phyloP scores from a whole-genome alignment of 2,329 filamentous ascomycete genomes.

The Cladophialophora yegresii region DNA sequence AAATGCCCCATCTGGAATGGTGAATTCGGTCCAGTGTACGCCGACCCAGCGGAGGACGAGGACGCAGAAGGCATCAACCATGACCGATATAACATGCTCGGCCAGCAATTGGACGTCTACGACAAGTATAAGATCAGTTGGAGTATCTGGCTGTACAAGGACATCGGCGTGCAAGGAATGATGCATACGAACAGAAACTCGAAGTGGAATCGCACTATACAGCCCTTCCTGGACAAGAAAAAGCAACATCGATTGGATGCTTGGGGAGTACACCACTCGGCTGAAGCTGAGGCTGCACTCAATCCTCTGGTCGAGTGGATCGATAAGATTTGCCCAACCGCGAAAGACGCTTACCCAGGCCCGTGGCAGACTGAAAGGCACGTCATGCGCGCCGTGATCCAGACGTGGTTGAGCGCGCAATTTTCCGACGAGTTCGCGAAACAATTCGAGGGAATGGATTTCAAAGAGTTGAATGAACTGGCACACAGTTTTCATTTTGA shows the following conservation, averaged over 20 bases:
- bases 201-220: conserved; percentile 54
- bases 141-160: conserved; percentile 63
- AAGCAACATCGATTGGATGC: conserved; percentile 55
- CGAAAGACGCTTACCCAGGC: conserved; percentile 49
- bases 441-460: conserved; percentile 54
- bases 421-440: conserved; percentile 58
- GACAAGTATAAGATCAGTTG: conserved; percentile 56
- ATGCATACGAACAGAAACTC: conserved; percentile 51
- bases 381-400: conserved; percentile 48
- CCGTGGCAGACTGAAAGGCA: conserved; percentile 56
- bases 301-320: conserved; percentile 51
- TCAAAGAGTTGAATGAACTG: conserved; percentile 57
- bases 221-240: conserved; percentile 60
- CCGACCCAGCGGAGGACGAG: conserved; percentile 21
- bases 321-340: conserved; percentile 48
- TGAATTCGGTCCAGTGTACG: conserved; percentile 53
- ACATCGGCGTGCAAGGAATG: conserved; percentile 60
- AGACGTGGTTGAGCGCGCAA: conserved; percentile 54
- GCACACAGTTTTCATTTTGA: conserved; percentile 58
- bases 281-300: conserved; percentile 49
- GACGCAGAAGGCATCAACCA: conserved; percentile 37
- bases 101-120: conserved; percentile 55
- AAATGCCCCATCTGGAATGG: conserved; percentile 55
- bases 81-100: conserved; percentile 52
- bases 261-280: conserved; percentile 53